A percentile compares a stretch with the other conserved stretches of the same genome.
These are phyloP conservation scores for Lachnellula cervina DNA, from an alignment of 2,329 filamentous ascomycete species.

Conservation along the genomic window DNA sequence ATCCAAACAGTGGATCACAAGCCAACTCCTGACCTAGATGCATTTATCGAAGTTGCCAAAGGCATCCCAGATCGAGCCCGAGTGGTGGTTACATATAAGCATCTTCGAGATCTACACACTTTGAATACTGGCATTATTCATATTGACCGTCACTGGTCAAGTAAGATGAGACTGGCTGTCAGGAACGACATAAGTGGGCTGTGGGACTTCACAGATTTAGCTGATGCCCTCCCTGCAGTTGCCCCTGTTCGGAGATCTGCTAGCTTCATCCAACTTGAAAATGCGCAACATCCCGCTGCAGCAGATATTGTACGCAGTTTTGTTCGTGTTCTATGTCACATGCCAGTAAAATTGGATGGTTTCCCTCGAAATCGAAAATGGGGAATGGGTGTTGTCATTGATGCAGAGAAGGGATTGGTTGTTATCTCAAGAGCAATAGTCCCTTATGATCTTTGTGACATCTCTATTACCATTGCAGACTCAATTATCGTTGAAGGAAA, in stretches of 20 bases:
- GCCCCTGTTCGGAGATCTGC: constrained; percentile 70
- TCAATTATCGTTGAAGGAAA: constrained; percentile 92
- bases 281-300: constrained; percentile 82
- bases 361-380: constrained; percentile 92
- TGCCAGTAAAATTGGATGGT: constrained; percentile 96
- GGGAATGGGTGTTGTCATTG: constrained; percentile 94
- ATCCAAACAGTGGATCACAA: constrained; percentile 90
- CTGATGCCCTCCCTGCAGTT: constrained; percentile 71
- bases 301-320: constrained; percentile 92
- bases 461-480: constrained; percentile 92
- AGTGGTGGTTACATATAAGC: constrained; percentile 92
- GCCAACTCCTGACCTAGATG: constrained; percentile 78
- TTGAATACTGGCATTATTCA: constrained; percentile 89
- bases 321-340: constrained; percentile 84
- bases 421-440: constrained; percentile 91
- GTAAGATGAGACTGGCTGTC: constrained; percentile 87
- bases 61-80: constrained; percentile 75
- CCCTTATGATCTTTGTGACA: constrained; percentile 94
- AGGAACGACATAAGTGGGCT: constrained; percentile 85
- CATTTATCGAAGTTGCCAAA: constrained; percentile 89
- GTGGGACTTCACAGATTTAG: constrained; percentile 90
- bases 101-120: constrained; percentile 90
- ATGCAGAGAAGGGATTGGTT: constrained; percentile 92
- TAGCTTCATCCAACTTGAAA: constrained; percentile 87
- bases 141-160: constrained; percentile 92